Evolutionary conservation across 2,329 filamentous ascomycete genomes (phyloP), one percentile per base, ranked within the genome.

Genomic region (Pseudocercospora eumusae): DNA sequence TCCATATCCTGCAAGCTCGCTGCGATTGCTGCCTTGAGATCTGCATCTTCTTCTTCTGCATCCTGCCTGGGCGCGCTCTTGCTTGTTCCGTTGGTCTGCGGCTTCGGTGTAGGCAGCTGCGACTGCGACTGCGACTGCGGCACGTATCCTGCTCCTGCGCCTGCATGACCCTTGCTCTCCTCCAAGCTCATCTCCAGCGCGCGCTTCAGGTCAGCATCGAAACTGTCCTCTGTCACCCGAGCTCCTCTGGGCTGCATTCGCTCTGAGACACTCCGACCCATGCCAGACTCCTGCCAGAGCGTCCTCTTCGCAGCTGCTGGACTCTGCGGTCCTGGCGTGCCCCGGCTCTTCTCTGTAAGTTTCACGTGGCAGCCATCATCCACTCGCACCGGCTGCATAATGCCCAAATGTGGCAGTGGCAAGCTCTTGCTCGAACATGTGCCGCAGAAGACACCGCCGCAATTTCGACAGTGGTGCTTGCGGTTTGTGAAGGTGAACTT

Each of bases 391-490:
- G 95, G 86, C 66, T 96, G 89, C 73, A 92, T 80, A 67, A 99
- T 98, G 64, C 95, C 95, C 13, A 99, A 84, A 74, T 98, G 95
- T 13, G 95, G 93, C 15, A 99, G 81, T 4, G 95, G 89, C 44
- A 96, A 84, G 21, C 84, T 87, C 79, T 98, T 98, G 80, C 86
- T 88, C 13, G 93, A 98, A 74, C 95, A 99, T 71, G 95, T 88
- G 67, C 93, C 92, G 74, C 96, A 96, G 75, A 99, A 99, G 71
- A 96, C 95, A 77, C 95, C 96, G 56, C 95, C 95, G 73, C 95
- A 99, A 76, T 99, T 99, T 68, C 95, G 88, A 73, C 95, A 99
- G 76, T 99, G 95, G 75, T 99, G 95, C 75, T 98, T 99, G 72
- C 95, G 88, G 76, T 99, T 99, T 60, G 93, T 99, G 74, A 99